Evolutionary conservation across 1,284 basidiomycete species (phyloP), one percentile per base, ranked within the genome.

Genomic region (Cystobasidium slooffiae): DNA sequence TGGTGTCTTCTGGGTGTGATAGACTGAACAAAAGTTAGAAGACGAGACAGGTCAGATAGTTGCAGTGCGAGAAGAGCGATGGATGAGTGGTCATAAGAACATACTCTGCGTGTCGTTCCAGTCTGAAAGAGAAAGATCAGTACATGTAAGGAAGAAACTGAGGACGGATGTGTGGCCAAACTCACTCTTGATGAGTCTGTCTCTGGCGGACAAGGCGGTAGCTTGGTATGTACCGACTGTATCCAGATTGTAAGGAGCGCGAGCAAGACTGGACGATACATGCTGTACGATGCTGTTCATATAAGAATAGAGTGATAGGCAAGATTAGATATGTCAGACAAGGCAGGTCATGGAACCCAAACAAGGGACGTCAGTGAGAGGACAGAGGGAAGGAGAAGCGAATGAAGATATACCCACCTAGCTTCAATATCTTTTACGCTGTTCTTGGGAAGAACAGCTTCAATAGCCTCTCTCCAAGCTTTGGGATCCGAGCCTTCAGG

Each of bases 231-330:
- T 89, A 76, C 91, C 89, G 65, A 80, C 67, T 75, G 76, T 76
- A 41, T 80, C 75, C 68, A 95, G 84, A 81, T 93, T 96, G 85
- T 90, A 90, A 0, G 93, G 88, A 81, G 93, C 92, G 70, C 93
- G 89, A 9, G 92, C 92, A 67, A 97, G 86, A 12, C 91, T 91
- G 0, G 92, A 93, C 79, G 93, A 91, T 64, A 94, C 81, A 81
- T 94, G 91, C 63, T 74, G 72, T 47, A 74, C 65, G 39, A 68
- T 68, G 66, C 72, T 68, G 53, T 52, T 18, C 16, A 51, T 10
- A 6, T 22, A 46, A n/a, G 62, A 3, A 51, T 12, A 46, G 22
- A 7, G 1, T 44, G 47, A 14, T 18, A 18, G 16, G 3, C 24
- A n/a, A 6, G 24, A 14, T 56, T 16, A 41, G 5, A 43, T 53